Evolutionary conservation across 768 basidiomycete genomes (phyloP).

Genomic region (Tricholoma terreum): DNA sequence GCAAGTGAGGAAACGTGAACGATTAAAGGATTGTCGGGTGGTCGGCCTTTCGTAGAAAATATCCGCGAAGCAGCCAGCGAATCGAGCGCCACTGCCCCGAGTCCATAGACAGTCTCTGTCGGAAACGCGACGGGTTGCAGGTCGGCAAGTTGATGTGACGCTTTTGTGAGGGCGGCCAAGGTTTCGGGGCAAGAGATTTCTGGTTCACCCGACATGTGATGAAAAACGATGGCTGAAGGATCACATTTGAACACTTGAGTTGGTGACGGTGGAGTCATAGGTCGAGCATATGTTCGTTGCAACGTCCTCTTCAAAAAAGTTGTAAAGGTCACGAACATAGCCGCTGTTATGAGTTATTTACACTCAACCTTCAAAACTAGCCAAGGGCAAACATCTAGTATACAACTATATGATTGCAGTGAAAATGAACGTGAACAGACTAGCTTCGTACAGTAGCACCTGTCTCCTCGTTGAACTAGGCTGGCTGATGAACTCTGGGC

Average conservation of each 20-base stretch:
- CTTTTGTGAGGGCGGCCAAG: conserved; percentile 48
- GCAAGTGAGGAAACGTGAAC: conserved; percentile 84
- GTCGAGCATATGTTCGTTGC: conserved; percentile 27
- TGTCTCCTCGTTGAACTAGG: neutral
- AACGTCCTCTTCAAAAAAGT: conserved; percentile 24
- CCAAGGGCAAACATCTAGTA: no score
- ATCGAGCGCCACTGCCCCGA: conserved; percentile 83
- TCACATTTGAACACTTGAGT: conserved; percentile 59
- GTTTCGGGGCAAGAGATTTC: conserved; percentile 50
- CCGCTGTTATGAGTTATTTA: conserved; percentile 11
- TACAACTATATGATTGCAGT: no score
- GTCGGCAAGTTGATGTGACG: conserved; percentile 51
- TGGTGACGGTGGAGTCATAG: conserved; percentile 14
- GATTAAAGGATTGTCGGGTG: conserved; percentile 95
- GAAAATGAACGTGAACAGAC: neutral
- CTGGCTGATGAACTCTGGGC: conserved; percentile 47
- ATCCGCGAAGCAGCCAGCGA: conserved; percentile 64
- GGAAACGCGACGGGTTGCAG: conserved; percentile 80
- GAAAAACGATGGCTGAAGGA: conserved; percentile 58
- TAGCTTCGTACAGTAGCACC: neutral
- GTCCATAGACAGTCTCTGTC: conserved; percentile 97
- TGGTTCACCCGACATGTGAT: conserved; percentile 40
- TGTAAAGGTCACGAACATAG: conserved; percentile 14
- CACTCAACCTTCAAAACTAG: no score
- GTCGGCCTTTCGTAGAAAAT: conserved; percentile 87